Base-by-base conservation (phyloP, 176 grass and related monocot genomes). In the Calamus simplicifolius region DNA sequence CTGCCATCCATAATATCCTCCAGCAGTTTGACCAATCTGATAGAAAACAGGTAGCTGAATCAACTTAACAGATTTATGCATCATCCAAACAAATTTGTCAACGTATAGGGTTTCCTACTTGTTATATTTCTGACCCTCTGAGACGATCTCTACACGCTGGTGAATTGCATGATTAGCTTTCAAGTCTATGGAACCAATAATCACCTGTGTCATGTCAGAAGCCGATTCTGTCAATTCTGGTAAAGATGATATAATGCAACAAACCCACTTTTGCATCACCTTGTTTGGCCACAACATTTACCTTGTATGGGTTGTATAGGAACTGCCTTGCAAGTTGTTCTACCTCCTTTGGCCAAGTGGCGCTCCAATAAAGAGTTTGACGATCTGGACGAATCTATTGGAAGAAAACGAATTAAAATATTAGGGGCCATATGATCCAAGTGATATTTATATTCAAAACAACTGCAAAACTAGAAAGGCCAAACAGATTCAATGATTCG, bases 1-100 rank as follows among this genome's bases (percentile, higher is more conserved):
- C 84, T 98, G 23, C 88, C 94, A 78, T 93, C 94, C 94, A 98
- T 89, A 66, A 98, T 93, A 82, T 98, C 94, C 30, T 98, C 94
- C 31, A 98, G 69, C 63, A 98, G 77, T 68, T 93, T 92, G 26
- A 98, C 88, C 81, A 97, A 82, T 83, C 93, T 97, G 80, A 29
- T 23, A 54, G 17, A 50, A 54, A 31, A 27, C 69, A 50, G 35
- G 4, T n/a, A 48, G 17, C 48, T 28, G 26, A 43, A 13, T 43
- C 12, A 43, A 10, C 1, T 2, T 43, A 10, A 10, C 35, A 43
- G 35, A 43, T 17, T 25, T 3, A 4, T 13, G 5, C 4, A 30
- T 14, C n/a, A 51, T 50, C 5, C 12, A 15, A 59, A 16, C 23
- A 19, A 43, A 57, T n/a, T 26, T 19, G 27, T 18, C 18, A 5